Evolutionary conservation across 2,329 filamentous ascomycete species (phyloP), one percentile per base, ranked within the genome.

Genomic region (Huntiella moniliformis): DNA sequence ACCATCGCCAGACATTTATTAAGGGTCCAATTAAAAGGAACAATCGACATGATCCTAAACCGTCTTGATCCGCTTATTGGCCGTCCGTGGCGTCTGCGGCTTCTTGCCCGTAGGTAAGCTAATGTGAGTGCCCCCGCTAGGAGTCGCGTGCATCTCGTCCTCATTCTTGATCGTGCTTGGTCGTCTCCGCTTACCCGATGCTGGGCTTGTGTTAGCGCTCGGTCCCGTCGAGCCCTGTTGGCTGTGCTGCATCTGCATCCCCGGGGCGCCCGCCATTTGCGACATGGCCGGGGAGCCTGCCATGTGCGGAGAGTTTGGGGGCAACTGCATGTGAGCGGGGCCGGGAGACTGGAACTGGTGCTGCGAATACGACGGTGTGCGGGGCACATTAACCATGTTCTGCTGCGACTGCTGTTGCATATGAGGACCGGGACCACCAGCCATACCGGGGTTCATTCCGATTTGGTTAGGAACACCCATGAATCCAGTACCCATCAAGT

Each of bases 201-300:
- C 67, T 35, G 74, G 74, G 31, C 73, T 77, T 4, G 77, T 80
- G 60, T 79, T 80, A 47, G 76, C 74, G 55, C 74, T 79, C 5
- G 74, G 74, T 1, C 74, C 76, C 56, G 72, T 75, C 7, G 75
- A 79, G 35, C 76, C 77, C 56, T 80, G 77, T 57, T 79, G 76
- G 56, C 75, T 79, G 52, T 74, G 72, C 56, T 80, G 75, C 50
- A 75, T 63, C 57, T 76, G 73, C 76, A 80, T 80, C 51, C 67
- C 66, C 16, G 75, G 75, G 44, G 74, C 73, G 7, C 34, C 34
- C 57, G 76, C 73, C 67, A 78, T 76, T 44, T 70, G 66, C 12
- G 70, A 73, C 11, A 71, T 68, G 13, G 73, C 74, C 6, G 77
- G 77, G 56, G 73, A 78, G 45, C 72, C 68, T 38, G 70, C 60